Base-by-base conservation (phyloP, 805 yeast genomes). In the Teunomyces kruisii region DNA sequence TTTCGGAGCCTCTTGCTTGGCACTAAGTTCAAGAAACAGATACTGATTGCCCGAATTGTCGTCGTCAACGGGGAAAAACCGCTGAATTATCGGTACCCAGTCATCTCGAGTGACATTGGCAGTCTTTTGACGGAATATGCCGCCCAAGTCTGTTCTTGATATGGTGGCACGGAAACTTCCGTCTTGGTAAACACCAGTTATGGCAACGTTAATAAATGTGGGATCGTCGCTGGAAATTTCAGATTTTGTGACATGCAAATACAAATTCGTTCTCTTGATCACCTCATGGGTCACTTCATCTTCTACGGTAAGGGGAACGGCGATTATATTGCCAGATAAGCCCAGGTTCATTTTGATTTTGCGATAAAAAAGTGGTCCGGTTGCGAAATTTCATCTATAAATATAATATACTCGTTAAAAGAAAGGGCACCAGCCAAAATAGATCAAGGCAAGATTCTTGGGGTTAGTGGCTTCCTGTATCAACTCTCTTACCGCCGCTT, bases 371-470 rank as follows among this genome's bases (percentile, higher is more conserved):
- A 35, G 9, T 26, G 28, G 28, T 26, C 15, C 17, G 38, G 38
- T 22, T 35, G 38, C 38, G 40, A 26, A 38, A 36, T 10, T 36
- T 10, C 12, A 19, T 19, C 22, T 19, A n/a, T 9, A 14, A n/a
- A 19, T 14, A 14, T 12, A 7, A 15, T 29, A 14, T 28, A 32
- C 33, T 37, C 17, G 7, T 37, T 48, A 49, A 86, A 52, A 81
- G 56, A 85, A 87, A 15, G 94, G 90, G 32, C 86, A 74, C 97
- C 95, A 86, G 2, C 97, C 97, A 58, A 81, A 74, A 59, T 81
- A 94, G 4, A 94, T 80, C 19, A 84, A 62, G 0, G 94, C 85
- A 39, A 94, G 67, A 53, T 89, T 88, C 4, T 72, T 65, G 4
- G 75, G 71, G 57, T 81, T 84, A 0, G 83, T 74, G 0, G 99